Evolutionary conservation across 2,329 filamentous ascomycete species (phyloP).

Genomic region (Madurella fahalii): DNA sequence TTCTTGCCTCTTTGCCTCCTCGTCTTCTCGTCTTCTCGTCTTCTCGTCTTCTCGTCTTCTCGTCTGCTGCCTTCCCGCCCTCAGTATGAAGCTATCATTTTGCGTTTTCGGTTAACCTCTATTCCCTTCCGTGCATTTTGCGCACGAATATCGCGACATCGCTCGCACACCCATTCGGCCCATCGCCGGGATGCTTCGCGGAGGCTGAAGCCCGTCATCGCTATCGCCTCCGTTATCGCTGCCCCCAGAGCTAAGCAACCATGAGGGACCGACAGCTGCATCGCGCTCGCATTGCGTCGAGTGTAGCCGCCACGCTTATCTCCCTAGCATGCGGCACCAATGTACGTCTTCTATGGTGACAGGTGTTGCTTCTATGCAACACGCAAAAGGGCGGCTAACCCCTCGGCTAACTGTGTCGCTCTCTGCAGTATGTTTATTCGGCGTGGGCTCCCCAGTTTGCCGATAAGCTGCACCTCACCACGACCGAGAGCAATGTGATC

Average conservation of each 20-base stretch:
- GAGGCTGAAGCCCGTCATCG: slow-evolving; percentile 7
- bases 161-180: too few relatives aligned
- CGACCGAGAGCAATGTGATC: slow-evolving; percentile 91
- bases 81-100: background rate
- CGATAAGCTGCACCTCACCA: slow-evolving; percentile 75
- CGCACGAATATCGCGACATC: background rate
- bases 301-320: slow-evolving; percentile 78
- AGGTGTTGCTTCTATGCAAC: background rate
- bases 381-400: background rate
- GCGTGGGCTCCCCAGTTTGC: slow-evolving; percentile 97
- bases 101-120: background rate
- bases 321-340: slow-evolving; percentile 91
- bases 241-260: background rate
- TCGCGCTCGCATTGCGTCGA: slow-evolving; percentile 72
- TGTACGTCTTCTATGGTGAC: slow-evolving; percentile 46
- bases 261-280: slow-evolving; percentile 48
- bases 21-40: too few relatives aligned
- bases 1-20: background rate
- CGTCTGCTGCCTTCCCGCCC: background rate
- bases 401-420: background rate
- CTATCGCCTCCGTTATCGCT: slow-evolving; percentile 8
- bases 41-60: background rate
- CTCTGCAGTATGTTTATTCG: slow-evolving; percentile 84
- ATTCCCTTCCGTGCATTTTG: background rate
- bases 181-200: slow-evolving; percentile 16